Evolutionary conservation across 352 stramenopile genomes (phyloP).

Genomic region (Pythium brassicae): DNA sequence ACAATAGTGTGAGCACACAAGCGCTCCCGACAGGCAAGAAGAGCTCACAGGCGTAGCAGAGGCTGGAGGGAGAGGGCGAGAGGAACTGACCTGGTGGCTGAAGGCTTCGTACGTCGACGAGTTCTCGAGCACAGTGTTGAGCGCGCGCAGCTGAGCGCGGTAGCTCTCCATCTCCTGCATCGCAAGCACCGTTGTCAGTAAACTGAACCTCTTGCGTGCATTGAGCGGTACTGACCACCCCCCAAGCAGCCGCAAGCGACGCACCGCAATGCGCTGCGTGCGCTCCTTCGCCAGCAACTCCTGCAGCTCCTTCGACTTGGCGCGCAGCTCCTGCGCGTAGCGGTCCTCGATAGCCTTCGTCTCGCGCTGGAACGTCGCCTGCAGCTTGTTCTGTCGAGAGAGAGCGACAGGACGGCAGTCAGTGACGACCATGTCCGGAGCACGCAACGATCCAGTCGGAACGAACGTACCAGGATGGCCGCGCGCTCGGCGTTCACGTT

Average conservation of each 20-base stretch:
- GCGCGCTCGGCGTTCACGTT: constrained; percentile 61
- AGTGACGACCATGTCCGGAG: too few species aligned
- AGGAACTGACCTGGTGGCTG: constrained; percentile 53
- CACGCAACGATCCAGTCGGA: too few species aligned
- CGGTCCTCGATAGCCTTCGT: constrained; percentile 62
- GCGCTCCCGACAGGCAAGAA: neutral
- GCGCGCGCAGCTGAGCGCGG: constrained; percentile 52
- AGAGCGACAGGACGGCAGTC: too few species aligned
- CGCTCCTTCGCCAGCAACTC: constrained; percentile 56
- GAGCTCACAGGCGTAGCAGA: too few species aligned
- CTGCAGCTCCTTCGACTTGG: constrained; percentile 55
- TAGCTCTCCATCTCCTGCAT: constrained; percentile 56
- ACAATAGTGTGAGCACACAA: too few species aligned
- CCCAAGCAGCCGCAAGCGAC: too few species aligned
- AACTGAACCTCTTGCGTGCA: neutral
- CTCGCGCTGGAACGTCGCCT: constrained; percentile 54
- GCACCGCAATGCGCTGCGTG: constrained; percentile 44
- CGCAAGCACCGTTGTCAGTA: neutral
- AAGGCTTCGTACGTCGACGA: constrained; percentile 82
- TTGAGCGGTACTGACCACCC: neutral
- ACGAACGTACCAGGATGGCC: constrained; percentile 31
- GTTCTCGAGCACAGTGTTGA: constrained; percentile 65
- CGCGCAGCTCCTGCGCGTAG: constrained; percentile 36
- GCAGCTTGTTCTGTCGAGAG: constrained; percentile 31
- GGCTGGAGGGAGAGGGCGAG: too few species aligned